phyloP scores from a whole-genome alignment of 163 green algal species.

The Scenedesmus sp. region DNA sequence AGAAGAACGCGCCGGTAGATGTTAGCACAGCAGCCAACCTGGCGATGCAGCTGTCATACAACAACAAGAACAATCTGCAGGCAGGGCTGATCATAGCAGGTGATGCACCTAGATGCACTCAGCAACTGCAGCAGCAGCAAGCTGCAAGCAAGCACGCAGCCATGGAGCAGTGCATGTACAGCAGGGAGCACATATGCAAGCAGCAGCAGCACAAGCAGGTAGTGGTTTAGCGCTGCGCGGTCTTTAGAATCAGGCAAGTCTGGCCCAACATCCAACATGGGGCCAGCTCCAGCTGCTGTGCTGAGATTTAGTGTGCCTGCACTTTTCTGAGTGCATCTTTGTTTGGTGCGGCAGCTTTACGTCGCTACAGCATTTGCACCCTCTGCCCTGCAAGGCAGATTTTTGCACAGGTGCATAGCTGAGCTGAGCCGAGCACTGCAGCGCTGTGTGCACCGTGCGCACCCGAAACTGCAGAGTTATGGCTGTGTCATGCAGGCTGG shows the following conservation, averaged over 20 bases:
- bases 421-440: neutral
- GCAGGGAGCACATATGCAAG: slow-evolving; percentile 2
- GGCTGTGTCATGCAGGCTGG: slow-evolving; percentile 73
- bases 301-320: neutral
- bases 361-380: too few species aligned
- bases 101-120: neutral
- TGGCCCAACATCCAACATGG: too few species aligned
- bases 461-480: too few species aligned
- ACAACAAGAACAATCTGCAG: slow-evolving; percentile 91
- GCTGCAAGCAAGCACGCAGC: neutral
- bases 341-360: neutral
- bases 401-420: neutral
- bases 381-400: neutral
- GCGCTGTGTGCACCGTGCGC: neutral
- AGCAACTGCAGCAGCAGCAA: neutral
- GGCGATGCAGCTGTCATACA: slow-evolving; percentile 88
- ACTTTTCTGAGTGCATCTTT: neutral
- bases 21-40: slow-evolving; percentile 73
- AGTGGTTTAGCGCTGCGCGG: neutral
- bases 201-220: slow-evolving; percentile 20
- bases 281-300: neutral
- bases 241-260: too few species aligned
- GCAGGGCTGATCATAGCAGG: slow-evolving; percentile 60
- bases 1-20: slow-evolving; percentile 60
- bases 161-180: slow-evolving; percentile 58